Base-by-base conservation (phyloP, 768 basidiomycete species). In the Mycena polygramma region DNA sequence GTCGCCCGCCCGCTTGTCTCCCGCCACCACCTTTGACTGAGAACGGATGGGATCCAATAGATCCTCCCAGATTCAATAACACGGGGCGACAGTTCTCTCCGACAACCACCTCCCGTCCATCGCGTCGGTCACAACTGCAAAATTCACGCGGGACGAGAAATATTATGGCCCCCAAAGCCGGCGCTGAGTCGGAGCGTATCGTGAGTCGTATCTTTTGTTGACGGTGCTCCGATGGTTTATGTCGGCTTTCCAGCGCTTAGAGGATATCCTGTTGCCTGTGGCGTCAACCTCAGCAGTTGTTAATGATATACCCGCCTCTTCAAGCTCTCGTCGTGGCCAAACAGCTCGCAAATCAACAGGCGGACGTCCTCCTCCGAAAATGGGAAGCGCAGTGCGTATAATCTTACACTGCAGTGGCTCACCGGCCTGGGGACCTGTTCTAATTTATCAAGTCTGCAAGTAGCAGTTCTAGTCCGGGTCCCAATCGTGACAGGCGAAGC, bases 331-430 rank as follows among this genome's bases (percentile, higher is more conserved):
- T 54, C 30, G n/a, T 30, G 39, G 11, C 9, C 71, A 72, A 57
- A 37, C 46, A n/a, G 71, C 71, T 20, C 71, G 71, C 5, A 72
- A 72, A 63, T 64, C 71, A n/a, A 68, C 71, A 13, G 66, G 66
- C 20, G 66, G 70, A 22, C 22, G 30, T n/a, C 66, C 62, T 11
- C 61, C 71, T 7, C 61, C 52, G 15, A 60, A 65, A 41, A 45
- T 39, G 39, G 57, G 24, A 10, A 9, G 14, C 43, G 54, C 62
- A 53, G 64, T 61, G 20, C 26, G 60, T 48, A 46, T 37, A 15
- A 43, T 20, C 19, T 54, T 46, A 11, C 15, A 30, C 15, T 41
- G 41, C 11, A 8, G 41, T 57, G 43, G 46, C 45, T 7, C 26
- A 22, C 41, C 43, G 1, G 15, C 19, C 22, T 11, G 7, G 48